Base-by-base conservation (phyloP, 140 eudicot species). In the Bidens hawaiensis region DNA sequence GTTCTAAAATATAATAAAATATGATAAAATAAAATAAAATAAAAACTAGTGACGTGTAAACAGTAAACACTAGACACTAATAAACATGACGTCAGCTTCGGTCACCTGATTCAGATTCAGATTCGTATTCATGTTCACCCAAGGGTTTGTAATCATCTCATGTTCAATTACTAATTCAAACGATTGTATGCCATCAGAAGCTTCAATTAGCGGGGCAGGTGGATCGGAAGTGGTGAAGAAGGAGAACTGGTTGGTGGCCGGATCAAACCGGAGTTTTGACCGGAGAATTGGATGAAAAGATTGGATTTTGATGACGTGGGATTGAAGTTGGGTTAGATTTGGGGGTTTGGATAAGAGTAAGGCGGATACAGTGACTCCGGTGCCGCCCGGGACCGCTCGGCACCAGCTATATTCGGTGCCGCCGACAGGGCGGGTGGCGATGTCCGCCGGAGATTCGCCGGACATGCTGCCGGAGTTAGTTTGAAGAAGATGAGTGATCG, bases 381-480 rank as follows among this genome's bases (percentile, higher is more conserved):
- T 90, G 77, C 97, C 97, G 31, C 82, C 75, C 42, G 94, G 83
- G 0, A 86, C 90, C 15, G 94, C 97, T 48, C 73, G 69, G 80
- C 95, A 86, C 97, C 97, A 90, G 78, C 90, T 90, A 74, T 60
- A 74, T 78, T 90, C 97, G 18, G 95, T 83, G 76, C 82, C 80
- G 63, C 93, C 86, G 48, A 74, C 78, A n/a, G 72, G 57, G 7
- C 96, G 95, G 64, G 38, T 16, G 31, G 17, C n/a, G n/a, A n/a
- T n/a, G n/a, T n/a, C n/a, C n/a, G n/a, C 61, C 36, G 72, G 62
- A 54, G 77, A 33, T 45, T 64, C 18, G 55, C 60, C 12, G 16
- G 78, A 74, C 74, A 74, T 73, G 9, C 43, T 17, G 43, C 12
- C 23, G 24, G 23, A 15, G 21, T 4, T n/a, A 19, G 48, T 45